Evolutionary conservation across 345 rosid genomes (phyloP).

Genomic region (Brassica rapa): DNA sequence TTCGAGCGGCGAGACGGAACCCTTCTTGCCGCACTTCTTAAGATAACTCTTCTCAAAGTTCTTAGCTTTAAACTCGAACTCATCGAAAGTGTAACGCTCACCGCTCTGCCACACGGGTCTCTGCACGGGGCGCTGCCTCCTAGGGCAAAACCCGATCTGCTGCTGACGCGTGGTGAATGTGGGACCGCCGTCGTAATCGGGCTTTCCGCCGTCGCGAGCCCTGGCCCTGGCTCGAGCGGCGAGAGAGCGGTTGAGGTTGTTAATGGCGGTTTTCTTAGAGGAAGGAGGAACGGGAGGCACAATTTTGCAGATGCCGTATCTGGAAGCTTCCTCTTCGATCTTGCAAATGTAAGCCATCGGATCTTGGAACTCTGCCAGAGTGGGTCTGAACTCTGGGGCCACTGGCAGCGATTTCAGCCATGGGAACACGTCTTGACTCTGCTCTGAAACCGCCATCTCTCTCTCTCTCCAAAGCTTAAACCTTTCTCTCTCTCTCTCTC

Average conservation of each 20-base stretch:
- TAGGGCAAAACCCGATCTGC: constrained; percentile 99
- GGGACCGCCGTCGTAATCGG: constrained; percentile 52
- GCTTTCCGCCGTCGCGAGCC: constrained; percentile 25
- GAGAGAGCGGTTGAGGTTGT: constrained; percentile 82
- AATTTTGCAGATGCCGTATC: constrained; percentile 96
- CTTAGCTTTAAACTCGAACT: constrained; percentile 88
- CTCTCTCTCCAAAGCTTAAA: neutral
- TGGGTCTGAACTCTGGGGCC: constrained; percentile 94
- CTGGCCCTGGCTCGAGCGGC: constrained; percentile 54
- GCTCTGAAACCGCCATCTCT: constrained; percentile 57
- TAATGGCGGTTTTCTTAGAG: constrained; percentile 65
- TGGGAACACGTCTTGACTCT: constrained; percentile 64
- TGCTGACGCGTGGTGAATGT: constrained; percentile 98
- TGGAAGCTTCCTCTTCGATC: constrained; percentile 93
- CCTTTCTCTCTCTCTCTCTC: neutral
- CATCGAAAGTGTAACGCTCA: constrained; percentile 72
- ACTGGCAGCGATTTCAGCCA: constrained; percentile 89
- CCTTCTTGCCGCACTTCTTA: constrained; percentile 63
- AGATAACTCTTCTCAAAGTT: constrained; percentile 66
- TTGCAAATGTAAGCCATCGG: constrained; percentile 98
- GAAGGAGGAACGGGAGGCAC: constrained; percentile 78
- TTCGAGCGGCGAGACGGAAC: constrained; percentile 55
- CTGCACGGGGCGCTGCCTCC: constrained; percentile 85
- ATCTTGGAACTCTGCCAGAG: constrained; percentile 91
- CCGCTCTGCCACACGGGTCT: constrained; percentile 99